A percentile compares a stretch with the other conserved stretches of the same genome.
phyloP scores from a whole-genome alignment of 108 stramenopile species.

The Skeletonema tropicum region DNA sequence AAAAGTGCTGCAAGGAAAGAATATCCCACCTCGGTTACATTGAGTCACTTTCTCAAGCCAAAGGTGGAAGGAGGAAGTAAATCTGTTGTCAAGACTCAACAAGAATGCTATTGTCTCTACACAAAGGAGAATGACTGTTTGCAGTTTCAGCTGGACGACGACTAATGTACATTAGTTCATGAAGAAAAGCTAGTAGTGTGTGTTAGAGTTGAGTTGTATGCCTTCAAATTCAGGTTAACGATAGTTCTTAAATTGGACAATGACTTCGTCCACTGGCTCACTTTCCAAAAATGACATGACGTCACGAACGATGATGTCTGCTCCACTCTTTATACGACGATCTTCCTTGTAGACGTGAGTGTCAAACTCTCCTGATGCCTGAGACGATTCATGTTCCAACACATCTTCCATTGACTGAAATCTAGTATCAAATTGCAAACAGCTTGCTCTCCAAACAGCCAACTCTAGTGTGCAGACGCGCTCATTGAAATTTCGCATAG shows the following conservation, averaged over 20 bases:
- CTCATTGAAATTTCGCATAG: slow-evolving; percentile 46
- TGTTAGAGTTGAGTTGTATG: neutral
- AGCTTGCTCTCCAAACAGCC: slow-evolving; percentile 61
- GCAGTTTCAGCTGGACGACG: no score
- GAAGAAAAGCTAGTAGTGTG: no score
- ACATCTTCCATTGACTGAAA: slow-evolving; percentile 24
- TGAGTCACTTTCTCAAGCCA: no score
- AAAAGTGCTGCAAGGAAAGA: no score
- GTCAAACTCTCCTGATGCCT: slow-evolving; percentile 15
- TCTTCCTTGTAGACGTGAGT: slow-evolving; percentile 43
- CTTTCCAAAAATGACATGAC: slow-evolving; percentile 65
- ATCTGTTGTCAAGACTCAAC: no score
- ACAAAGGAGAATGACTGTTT: no score
- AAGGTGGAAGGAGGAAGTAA: no score
- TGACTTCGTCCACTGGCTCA: slow-evolving; percentile 54
- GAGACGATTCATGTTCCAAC: slow-evolving; percentile 19
- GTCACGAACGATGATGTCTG: slow-evolving; percentile 63
- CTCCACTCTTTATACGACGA: slow-evolving; percentile 57
- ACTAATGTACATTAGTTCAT: no score
- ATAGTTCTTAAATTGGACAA: slow-evolving; percentile 35
- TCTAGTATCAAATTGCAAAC: slow-evolving; percentile 28
- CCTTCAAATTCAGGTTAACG: neutral
- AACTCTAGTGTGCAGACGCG: slow-evolving; percentile 54
- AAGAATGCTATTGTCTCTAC: no score
- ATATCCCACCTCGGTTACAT: no score